Evolutionary conservation across 108 stramenopile genomes (phyloP), one percentile per base, ranked within the genome.

Genomic region (Cyclotella baltica): DNA sequence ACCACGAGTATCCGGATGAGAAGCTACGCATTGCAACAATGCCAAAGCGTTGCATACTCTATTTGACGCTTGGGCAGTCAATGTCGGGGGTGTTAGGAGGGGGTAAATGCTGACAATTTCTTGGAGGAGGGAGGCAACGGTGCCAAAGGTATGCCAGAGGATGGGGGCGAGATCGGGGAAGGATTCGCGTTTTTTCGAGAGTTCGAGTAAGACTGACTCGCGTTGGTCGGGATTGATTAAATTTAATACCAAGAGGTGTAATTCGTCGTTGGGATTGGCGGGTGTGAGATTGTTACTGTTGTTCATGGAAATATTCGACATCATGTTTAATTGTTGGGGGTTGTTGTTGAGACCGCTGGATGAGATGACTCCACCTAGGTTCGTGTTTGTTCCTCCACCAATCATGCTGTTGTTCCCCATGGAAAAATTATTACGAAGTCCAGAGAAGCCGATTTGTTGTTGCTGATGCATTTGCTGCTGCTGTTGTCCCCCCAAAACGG

Each of bases 41-140:
- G 99, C 98, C 53, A 99, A 85, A 4, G 99, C 99, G 83, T 99
- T 99, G 88, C 99, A 99, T 9, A 98, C 98, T 2, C 98, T 90
- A 73, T 98, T 99, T 67, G 85, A 87, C 6, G 98, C 98, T 65
- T 95, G 96, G 5, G 98, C 95, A 23, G 99, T 99, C 37, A 99
- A 75, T 3, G 97, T 97, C 1, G 99, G 99, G 3, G 99, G 99
- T 1, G 93, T 90, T 50, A 99, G 89, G 20, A 95, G 85, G 23
- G 97, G 97, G 83, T 99, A 99, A 59, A 99, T 99, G 48, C 93
- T 91, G 28, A 98, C 95, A 62, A 99, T 99, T 86, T 99, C 99
- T 81, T 98, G 98, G 23, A 99, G 87, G 3, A 99, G 86, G 11
- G 98, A 91, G 11, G 93, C 88, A 1, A 94, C 86, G n/a, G 88